Percentiles rank a stretch among this genome's conserved stretches.
Evolutionary conservation across 2,329 filamentous ascomycete species (phyloP).

Genomic region (Teratosphaeria epicoccoides): DNA sequence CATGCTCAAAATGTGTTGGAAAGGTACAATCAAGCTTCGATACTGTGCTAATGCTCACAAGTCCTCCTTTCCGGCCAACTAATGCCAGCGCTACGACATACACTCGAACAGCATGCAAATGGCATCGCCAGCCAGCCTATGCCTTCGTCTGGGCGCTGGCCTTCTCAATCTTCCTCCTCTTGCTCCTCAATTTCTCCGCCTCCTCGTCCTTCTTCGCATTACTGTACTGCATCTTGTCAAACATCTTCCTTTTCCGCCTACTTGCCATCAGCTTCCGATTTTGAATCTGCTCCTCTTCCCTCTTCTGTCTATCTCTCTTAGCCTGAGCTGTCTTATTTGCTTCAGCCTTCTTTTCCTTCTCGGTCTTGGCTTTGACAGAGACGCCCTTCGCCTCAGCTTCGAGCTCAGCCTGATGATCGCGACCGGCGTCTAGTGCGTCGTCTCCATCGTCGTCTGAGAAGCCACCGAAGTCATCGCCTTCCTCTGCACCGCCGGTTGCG

Average conservation of each 20-base stretch:
- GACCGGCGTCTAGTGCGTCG: slow-evolving; percentile 50
- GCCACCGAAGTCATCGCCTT: slow-evolving; percentile 36
- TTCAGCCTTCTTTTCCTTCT: slow-evolving; percentile 47
- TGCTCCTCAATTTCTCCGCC: slow-evolving; percentile 73
- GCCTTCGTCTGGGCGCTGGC: slow-evolving; percentile 4
- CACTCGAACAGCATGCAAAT: neutral
- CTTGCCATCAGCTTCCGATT: slow-evolving; percentile 96
- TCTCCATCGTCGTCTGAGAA: slow-evolving; percentile 42
- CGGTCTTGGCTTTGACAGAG: slow-evolving; percentile 31
- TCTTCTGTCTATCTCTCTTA: slow-evolving; percentile 53
- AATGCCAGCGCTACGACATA: neutral
- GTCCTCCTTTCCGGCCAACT: neutral
- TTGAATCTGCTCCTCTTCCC: slow-evolving; percentile 74
- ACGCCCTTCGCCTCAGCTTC: slow-evolving; percentile 79
- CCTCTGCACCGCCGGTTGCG: slow-evolving; percentile 37
- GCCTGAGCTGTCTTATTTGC: slow-evolving; percentile 57
- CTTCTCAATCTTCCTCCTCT: slow-evolving; percentile 78
- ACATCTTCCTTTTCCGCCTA: slow-evolving; percentile 93
- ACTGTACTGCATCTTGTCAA: slow-evolving; percentile 94
- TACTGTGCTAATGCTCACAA: neutral
- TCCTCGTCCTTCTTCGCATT: slow-evolving; percentile 90
- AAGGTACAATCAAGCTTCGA: neutral
- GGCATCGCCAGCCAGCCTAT: neutral
- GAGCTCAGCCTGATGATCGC: slow-evolving; percentile 75
- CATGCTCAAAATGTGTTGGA: neutral